Evolutionary conservation across 495 filamentous ascomycete species (phyloP).

Genomic region (Penicillium daleae): DNA sequence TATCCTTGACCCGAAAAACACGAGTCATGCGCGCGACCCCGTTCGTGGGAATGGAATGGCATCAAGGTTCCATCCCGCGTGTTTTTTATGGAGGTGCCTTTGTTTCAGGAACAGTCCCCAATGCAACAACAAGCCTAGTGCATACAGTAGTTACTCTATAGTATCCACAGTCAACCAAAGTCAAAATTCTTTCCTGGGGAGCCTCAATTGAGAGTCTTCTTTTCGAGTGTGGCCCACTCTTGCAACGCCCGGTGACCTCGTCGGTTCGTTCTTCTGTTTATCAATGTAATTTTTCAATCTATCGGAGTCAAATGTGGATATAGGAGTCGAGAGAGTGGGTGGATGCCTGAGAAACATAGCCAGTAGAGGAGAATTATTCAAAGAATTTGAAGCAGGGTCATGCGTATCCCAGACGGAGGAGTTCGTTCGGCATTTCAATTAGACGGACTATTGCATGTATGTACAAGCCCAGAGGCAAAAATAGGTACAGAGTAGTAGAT

Average conservation of each 20-base stretch:
- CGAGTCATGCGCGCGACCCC: not conserved
- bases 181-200: constrained; percentile 3
- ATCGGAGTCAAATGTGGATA: not conserved
- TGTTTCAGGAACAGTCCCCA: constrained; percentile 13
- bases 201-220: constrained; percentile 1
- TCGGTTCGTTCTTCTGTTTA: not conserved
- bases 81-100: constrained; percentile 20
- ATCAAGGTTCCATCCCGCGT: constrained; percentile 21
- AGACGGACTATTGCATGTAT: not conserved
- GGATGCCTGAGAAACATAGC: not conserved
- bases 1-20: not conserved
- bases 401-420: not conserved
- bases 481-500: not conserved
- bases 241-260: not conserved
- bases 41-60: not conserved
- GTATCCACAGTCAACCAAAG: not conserved
- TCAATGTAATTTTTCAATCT: not conserved
- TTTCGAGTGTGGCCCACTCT: not conserved
- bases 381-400: not conserved
- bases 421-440: not conserved
- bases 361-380: not conserved
- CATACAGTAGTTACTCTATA: not conserved
- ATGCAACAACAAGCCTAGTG: constrained; percentile 6
- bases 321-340: not conserved
- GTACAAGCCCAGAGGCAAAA: constrained; percentile 4